Conservation (phyloP, 345 rosid species). For the Brassica napus region DNA sequence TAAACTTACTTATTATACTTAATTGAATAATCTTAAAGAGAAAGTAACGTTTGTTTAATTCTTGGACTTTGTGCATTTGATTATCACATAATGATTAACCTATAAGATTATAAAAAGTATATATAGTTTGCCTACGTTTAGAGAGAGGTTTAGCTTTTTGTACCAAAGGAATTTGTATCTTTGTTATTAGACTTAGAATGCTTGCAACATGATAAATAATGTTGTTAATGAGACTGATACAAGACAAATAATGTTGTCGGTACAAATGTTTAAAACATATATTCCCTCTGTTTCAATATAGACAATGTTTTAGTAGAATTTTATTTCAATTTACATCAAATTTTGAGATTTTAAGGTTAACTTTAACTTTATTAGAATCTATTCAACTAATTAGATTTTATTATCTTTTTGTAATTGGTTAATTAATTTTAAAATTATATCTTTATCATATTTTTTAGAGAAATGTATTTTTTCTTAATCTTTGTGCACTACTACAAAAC, state of each 20-base stretch:
- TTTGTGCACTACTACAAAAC: too few species aligned
- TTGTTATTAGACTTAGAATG: constrained; percentile 26
- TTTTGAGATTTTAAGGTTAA: too few species aligned
- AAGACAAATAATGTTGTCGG: constrained; percentile 36
- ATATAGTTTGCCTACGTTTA: constrained; percentile 28
- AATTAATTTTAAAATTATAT: too few species aligned
- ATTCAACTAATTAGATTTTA: too few species aligned
- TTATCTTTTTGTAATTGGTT: too few species aligned
- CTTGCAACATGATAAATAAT: constrained; percentile 34
- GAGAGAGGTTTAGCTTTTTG: constrained; percentile 22
- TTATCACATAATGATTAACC: constrained; percentile 44
- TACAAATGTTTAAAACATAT: constrained; percentile 3
- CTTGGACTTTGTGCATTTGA: constrained; percentile 35
- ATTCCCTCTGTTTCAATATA: background rate
- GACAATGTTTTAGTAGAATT: too few species aligned
- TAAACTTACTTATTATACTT: constrained; percentile 31
- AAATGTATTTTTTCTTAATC: too few species aligned
- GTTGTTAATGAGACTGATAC: constrained; percentile 25
- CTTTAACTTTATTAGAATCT: too few species aligned
- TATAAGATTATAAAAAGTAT: constrained; percentile 11
- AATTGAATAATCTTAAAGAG: constrained; percentile 35
- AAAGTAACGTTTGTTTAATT: constrained; percentile 31
- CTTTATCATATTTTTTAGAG: too few species aligned
- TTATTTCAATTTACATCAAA: too few species aligned
- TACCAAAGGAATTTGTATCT: background rate